Conservation (phyloP, 2,329 filamentous ascomycete species). For the Fusarium torulosum region DNA sequence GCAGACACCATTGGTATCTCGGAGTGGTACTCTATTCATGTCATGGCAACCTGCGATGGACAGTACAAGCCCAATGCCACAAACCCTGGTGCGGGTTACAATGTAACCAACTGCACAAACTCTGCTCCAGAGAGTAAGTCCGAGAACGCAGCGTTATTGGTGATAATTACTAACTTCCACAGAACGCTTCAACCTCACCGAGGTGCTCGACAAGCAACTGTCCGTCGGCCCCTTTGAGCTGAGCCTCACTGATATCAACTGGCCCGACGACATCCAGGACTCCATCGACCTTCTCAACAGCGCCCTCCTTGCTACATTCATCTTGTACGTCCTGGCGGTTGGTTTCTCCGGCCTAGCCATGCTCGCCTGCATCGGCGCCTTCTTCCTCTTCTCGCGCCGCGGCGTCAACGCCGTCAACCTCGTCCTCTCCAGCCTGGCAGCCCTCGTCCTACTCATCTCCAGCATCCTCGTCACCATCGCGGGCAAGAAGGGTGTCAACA, state of each 20-base stretch:
- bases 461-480: slow-evolving; percentile 60
- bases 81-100: slow-evolving; percentile 53
- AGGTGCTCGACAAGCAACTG: slow-evolving; percentile 61
- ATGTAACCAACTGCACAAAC: slow-evolving; percentile 60
- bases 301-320: slow-evolving; percentile 61
- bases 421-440: slow-evolving; percentile 53
- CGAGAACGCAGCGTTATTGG: not conserved
- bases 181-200: slow-evolving; percentile 62
- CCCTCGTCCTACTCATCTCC: slow-evolving; percentile 55
- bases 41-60: slow-evolving; percentile 63
- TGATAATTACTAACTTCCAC: slow-evolving; percentile 4
- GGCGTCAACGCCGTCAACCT: slow-evolving; percentile 54
- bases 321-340: slow-evolving; percentile 62
- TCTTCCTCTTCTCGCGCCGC: slow-evolving; percentile 51
- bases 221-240: slow-evolving; percentile 59
- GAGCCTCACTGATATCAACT: slow-evolving; percentile 60
- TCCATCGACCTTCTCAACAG: slow-evolving; percentile 64
- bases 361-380: slow-evolving; percentile 54
- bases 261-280: slow-evolving; percentile 59
- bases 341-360: slow-evolving; percentile 59
- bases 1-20: slow-evolving; percentile 60
- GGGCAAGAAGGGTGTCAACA: slow-evolving; percentile 55
- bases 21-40: slow-evolving; percentile 65
- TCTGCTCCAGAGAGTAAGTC: slow-evolving; percentile 56
- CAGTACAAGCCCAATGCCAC: slow-evolving; percentile 60